These are phyloP conservation scores for Blastocystis sp. DNA, from an alignment of 352 stramenopile species.

Conservation along the genomic window DNA sequence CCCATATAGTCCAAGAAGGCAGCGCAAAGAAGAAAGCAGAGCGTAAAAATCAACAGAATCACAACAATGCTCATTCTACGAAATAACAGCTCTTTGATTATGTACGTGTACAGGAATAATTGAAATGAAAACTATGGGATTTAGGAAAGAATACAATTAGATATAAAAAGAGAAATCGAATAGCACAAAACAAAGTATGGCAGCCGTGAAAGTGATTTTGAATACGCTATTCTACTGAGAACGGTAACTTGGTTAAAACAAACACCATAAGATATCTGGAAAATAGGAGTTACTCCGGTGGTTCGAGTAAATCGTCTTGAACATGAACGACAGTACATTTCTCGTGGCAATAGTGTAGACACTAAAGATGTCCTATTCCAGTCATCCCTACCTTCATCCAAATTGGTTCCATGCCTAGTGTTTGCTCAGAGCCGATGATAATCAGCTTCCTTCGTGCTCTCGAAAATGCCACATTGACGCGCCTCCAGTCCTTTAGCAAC, in stretches of 20 bases:
- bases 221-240: no score
- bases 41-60: not conserved
- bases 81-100: no score
- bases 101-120: no score
- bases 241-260: no score
- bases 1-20: constrained; percentile 45
- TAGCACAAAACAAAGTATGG: no score
- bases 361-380: not conserved
- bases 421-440: constrained; percentile 68
- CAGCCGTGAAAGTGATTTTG: no score
- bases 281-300: no score
- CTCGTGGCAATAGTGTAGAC: not conserved
- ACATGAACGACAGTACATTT: not conserved
- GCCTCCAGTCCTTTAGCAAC: constrained; percentile 72
- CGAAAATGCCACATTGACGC: constrained; percentile 76
- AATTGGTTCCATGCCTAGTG: constrained; percentile 61
- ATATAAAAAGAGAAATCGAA: no score
- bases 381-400: not conserved
- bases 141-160: no score
- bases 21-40: not conserved
- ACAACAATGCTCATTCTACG: not conserved
- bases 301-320: no score
- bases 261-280: no score
- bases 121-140: no score
- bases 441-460: constrained; percentile 75